Evolutionary conservation across 2,329 filamentous ascomycete genomes (phyloP).

Genomic region (Colletotrichum tabaci): DNA sequence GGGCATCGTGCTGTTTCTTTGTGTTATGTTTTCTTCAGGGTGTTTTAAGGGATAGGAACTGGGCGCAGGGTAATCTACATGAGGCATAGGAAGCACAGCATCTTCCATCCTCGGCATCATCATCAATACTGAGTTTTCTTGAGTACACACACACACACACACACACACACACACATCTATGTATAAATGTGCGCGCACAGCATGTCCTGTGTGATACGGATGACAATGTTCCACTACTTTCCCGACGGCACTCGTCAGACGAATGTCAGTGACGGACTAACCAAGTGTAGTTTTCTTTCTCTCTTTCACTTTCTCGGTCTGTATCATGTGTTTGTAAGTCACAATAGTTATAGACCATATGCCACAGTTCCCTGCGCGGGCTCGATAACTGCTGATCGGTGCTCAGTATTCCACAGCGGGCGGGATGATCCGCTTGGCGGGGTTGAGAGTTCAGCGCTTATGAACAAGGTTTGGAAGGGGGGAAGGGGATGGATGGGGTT

Average conservation of each 20-base stretch:
- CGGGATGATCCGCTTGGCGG: slow-evolving; percentile 34
- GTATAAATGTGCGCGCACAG: too few species aligned
- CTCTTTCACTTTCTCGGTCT: too few species aligned
- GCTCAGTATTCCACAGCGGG: not conserved
- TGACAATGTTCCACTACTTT: not conserved
- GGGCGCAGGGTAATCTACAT: slow-evolving; percentile 39
- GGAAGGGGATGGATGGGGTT: not conserved
- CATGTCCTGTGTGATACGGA: not conserved
- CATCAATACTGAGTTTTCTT: slow-evolving; percentile 28
- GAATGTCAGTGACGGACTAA: not conserved
- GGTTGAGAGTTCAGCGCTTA: slow-evolving; percentile 25
- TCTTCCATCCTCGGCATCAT: slow-evolving; percentile 25
- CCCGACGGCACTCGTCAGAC: not conserved
- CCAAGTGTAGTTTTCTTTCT: too few species aligned
- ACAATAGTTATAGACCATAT: too few species aligned
- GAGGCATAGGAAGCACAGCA: slow-evolving; percentile 12
- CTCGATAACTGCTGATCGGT: not conserved
- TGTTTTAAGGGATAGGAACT: slow-evolving; percentile 28
- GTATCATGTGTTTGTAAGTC: too few species aligned
- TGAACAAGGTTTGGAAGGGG: slow-evolving; percentile 18
- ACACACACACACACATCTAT: too few species aligned
- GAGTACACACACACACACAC: not conserved
- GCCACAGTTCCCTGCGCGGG: not conserved
- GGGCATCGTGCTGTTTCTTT: slow-evolving; percentile 24
- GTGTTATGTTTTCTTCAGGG: slow-evolving; percentile 4